Percentiles rank a stretch among this genome's conserved stretches.
These are phyloP conservation scores for Amylocystis lapponica DNA, from an alignment of 768 basidiomycete genomes.

Conservation along the genomic window DNA sequence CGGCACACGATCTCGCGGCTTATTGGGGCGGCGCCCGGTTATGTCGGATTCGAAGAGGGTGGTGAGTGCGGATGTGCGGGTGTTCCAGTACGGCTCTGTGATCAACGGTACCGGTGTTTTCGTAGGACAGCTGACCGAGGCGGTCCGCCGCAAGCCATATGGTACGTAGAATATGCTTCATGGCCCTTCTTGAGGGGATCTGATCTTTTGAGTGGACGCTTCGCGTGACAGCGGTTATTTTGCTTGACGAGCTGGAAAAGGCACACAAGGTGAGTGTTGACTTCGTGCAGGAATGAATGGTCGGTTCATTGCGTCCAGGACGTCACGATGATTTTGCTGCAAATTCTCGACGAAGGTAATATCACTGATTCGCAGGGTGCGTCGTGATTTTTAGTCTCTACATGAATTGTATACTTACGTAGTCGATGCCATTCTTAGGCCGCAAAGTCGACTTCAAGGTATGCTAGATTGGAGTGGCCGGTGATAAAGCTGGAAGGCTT, in stretches of 20 bases:
- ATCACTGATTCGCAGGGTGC: conserved; percentile 81
- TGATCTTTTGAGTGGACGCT: no score
- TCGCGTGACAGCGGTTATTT: conserved; percentile 49
- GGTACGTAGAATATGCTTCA: conserved; percentile 26
- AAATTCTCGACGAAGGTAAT: conserved; percentile 86
- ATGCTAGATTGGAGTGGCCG: conserved; percentile 3
- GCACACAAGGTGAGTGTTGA: conserved; percentile 63
- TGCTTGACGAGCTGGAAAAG: conserved; percentile 65
- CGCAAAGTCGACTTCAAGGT: conserved; percentile 90
- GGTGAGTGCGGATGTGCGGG: no score
- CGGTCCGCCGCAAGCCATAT: conserved; percentile 57
- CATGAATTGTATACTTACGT: no score
- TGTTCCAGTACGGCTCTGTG: not conserved
- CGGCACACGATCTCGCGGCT: conserved; percentile 87
- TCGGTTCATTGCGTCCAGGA: no score
- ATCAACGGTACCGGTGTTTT: no score
- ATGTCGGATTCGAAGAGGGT: conserved; percentile 71
- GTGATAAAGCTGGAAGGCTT: no score
- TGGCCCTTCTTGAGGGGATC: no score
- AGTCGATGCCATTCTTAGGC: no score
- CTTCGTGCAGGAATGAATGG: not conserved
- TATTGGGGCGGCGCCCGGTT: conserved; percentile 91
- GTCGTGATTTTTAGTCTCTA: not conserved
- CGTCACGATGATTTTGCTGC: conserved; percentile 84
- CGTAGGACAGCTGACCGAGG: conserved; percentile 55